phyloP scores from a whole-genome alignment of 208 protist species.

The Crithidia sp. region DNA sequence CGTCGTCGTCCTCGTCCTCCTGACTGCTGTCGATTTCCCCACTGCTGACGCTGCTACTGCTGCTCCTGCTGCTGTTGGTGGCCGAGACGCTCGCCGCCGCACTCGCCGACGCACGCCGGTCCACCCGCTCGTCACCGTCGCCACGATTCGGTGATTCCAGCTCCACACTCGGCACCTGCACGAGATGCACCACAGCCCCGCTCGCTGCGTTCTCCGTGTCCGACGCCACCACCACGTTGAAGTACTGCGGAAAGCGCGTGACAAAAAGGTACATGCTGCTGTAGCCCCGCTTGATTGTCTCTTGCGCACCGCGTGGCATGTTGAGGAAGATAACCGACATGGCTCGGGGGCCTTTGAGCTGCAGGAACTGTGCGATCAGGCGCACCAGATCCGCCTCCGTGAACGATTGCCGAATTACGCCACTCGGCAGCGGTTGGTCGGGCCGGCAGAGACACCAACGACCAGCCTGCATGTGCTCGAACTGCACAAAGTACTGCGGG shows the following conservation, averaged over 20 bases:
- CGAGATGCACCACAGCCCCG: constrained; percentile 76
- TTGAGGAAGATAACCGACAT: constrained; percentile 62
- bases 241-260: constrained; percentile 76
- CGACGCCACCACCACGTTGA: constrained; percentile 78
- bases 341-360: constrained; percentile 46
- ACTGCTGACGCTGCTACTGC: too few relatives aligned
- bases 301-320: constrained; percentile 80
- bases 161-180: constrained; percentile 57
- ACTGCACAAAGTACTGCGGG: constrained; percentile 87
- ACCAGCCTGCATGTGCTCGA: constrained; percentile 79
- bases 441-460: constrained; percentile 76
- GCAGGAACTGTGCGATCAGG: constrained; percentile 78
- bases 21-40: too few relatives aligned
- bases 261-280: constrained; percentile 84
- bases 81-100: neutral
- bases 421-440: constrained; percentile 77
- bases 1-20: constrained; percentile 28
- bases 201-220: constrained; percentile 68
- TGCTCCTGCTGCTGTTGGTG: too few relatives aligned
- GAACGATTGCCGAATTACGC: constrained; percentile 83
- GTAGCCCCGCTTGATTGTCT: constrained; percentile 70
- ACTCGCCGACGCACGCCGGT: neutral
- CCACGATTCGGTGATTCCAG: constrained; percentile 7
- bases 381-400: constrained; percentile 79
- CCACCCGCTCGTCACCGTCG: neutral